These are phyloP conservation scores for Phytophthora megakarya DNA, from an alignment of 352 stramenopile genomes.

Conservation along the genomic window DNA sequence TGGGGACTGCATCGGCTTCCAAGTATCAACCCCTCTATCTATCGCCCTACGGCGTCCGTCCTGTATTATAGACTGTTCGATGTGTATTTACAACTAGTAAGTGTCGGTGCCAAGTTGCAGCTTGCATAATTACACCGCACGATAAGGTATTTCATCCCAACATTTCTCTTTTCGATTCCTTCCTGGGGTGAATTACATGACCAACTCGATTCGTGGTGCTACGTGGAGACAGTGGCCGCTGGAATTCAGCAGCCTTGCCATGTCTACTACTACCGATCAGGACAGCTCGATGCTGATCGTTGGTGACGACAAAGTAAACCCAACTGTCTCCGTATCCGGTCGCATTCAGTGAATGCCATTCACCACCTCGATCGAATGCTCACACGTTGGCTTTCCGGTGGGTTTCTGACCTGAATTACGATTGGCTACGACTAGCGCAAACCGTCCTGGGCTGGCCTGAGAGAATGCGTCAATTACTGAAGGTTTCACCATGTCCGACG, in stretches of 20 bases:
- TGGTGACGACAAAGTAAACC: background rate
- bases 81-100: conserved; percentile 41
- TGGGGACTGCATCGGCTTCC: background rate
- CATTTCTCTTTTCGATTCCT: background rate
- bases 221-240: background rate
- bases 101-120: conserved; percentile 20
- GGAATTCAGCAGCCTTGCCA: background rate
- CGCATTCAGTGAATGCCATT: too few species aligned
- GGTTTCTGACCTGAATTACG: background rate
- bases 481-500: conserved; percentile 21
- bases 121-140: conserved; percentile 31
- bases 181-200: background rate
- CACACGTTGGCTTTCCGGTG: conserved; percentile 17
- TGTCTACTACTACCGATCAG: conserved; percentile 16
- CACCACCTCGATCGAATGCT: conserved; percentile 18
- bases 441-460: too few species aligned
- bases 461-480: conserved; percentile 10
- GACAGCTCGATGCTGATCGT: conserved; percentile 13
- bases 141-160: conserved; percentile 33
- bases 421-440: background rate
- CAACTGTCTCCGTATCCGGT: background rate
- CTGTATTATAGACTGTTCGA: conserved; percentile 42
- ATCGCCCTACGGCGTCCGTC: conserved; percentile 29
- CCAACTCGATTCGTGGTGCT: background rate
- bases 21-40: conserved; percentile 35